Conservation (phyloP, 2,329 filamentous ascomycete genomes). For the Ceratocystis destructans region DNA sequence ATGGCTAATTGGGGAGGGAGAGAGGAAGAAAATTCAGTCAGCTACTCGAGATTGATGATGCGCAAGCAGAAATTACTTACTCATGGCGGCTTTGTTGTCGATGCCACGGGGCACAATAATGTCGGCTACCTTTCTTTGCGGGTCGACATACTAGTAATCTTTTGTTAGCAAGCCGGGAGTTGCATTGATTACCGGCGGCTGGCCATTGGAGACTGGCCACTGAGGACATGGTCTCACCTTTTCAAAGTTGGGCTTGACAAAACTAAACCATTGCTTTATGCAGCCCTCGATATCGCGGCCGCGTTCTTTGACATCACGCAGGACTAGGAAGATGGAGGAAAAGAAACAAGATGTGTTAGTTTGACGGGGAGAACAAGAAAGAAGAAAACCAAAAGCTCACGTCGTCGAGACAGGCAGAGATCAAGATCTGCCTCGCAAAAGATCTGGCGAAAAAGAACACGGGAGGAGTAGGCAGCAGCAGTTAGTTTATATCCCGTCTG, state of each 20-base stretch:
- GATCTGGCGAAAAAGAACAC: slow-evolving; percentile 39
- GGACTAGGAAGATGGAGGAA: slow-evolving; percentile 38
- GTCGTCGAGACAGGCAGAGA: slow-evolving; percentile 76
- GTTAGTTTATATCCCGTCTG: not conserved
- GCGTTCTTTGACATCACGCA: slow-evolving; percentile 78
- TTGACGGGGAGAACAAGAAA: not conserved
- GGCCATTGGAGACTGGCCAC: too few relatives aligned
- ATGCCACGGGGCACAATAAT: slow-evolving; percentile 91
- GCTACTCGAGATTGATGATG: too few relatives aligned
- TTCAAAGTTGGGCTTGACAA: slow-evolving; percentile 93
- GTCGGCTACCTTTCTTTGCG: slow-evolving; percentile 66
- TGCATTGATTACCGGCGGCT: too few relatives aligned
- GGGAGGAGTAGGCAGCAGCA: not conserved
- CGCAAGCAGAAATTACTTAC: slow-evolving; percentile 30
- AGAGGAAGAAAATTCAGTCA: too few relatives aligned
- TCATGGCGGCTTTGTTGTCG: slow-evolving; percentile 84
- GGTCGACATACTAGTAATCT: slow-evolving; percentile 57
- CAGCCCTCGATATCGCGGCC: slow-evolving; percentile 87
- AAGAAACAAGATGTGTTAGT: not conserved
- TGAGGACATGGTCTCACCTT: slow-evolving; percentile 33
- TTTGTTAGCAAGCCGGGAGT: too few relatives aligned
- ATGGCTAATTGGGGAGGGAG: slow-evolving; percentile 43
- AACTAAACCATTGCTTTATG: slow-evolving; percentile 95
- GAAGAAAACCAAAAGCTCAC: slow-evolving; percentile 36
- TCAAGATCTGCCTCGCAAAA: slow-evolving; percentile 95